These are phyloP conservation scores for Plectosphaerella cucumerina DNA, from an alignment of 2,329 filamentous ascomycete genomes.

Conservation along the genomic window DNA sequence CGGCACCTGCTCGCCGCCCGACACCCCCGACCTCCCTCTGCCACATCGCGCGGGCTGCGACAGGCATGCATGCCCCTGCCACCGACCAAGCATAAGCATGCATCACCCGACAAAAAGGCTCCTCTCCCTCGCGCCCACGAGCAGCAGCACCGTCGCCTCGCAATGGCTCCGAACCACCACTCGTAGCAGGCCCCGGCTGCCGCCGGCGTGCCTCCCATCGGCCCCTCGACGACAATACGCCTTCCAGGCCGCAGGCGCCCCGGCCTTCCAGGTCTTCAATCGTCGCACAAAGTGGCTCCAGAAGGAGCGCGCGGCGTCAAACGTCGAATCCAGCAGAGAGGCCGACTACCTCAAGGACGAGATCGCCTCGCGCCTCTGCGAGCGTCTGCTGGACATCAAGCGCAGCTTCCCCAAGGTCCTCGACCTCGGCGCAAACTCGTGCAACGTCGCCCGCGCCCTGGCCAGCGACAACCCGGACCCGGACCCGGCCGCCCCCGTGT, in stretches of 20 bases:
- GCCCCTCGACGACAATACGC: constrained; percentile 60
- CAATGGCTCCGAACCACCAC: constrained; percentile 3
- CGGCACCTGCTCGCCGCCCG: too few relatives aligned
- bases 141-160: background rate
- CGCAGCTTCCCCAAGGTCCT: constrained; percentile 79
- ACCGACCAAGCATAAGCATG: constrained; percentile 1
- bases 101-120: constrained; percentile 9
- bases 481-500: constrained; percentile 48
- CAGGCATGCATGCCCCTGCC: background rate
- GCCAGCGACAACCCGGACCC: constrained; percentile 65
- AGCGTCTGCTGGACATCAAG: constrained; percentile 92
- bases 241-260: constrained; percentile 70
- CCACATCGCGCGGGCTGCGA: background rate
- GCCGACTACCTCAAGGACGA: constrained; percentile 94
- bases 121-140: constrained; percentile 6
- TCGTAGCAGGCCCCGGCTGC: background rate
- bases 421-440: constrained; percentile 92
- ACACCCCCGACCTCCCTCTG: too few relatives aligned
- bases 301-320: constrained; percentile 75
- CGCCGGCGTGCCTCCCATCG: background rate
- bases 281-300: constrained; percentile 82
- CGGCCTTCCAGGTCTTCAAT: constrained; percentile 89
- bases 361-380: constrained; percentile 77
- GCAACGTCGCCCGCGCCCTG: constrained; percentile 84
- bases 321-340: constrained; percentile 68